Base-by-base conservation (phyloP, 129 eudicot genomes). In the Smallanthus sonchifolius region DNA sequence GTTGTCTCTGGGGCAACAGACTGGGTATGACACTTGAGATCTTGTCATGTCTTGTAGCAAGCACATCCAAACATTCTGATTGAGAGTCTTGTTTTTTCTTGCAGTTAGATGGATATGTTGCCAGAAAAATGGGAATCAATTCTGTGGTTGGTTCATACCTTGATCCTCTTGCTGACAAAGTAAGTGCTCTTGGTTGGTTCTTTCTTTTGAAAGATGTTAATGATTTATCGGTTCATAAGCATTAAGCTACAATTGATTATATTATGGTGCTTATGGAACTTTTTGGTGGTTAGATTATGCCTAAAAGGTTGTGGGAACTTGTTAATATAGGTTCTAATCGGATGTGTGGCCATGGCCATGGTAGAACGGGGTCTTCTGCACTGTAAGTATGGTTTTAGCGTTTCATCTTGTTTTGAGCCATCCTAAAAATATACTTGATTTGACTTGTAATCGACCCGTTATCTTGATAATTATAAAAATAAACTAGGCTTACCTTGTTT, bases 91-190 rank as follows among this genome's bases (percentile, higher is more conserved):
- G 56, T 40, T 66, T 69, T 65, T 67, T 10, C 43, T 67, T 84
- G 78, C 84, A 95, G 99, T 85, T 95, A 64, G 99, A 95, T 84
- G 99, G 99, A 62, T 95, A 83, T 75, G 80, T 88, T 78, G 99
- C 99, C 2, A 84, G 99, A 86, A 91, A 71, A 83, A 91, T 91
- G 99, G 89, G 93, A 48, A 95, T 95, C 67, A 83, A 83, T 82
- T 95, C 99, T 72, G 99, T 95, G n/a, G 91, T 95, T 75, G 99
- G 99, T 17, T 95, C 99, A 30, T 95, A 95, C 81, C 89, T 95
- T 73, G 99, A 95, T 82, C 99, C 97, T 75, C 97, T 95, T 70
- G 99, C 99, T 44, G 99, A 95, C 77, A 95, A 95, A 90, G 99
- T 91, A 82, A 78, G 67, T 61, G 30, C 55, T 34, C 38, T 79